Evolutionary conservation across 1,284 basidiomycete species (phyloP).

Genomic region (Salmacisia buchloeana): DNA sequence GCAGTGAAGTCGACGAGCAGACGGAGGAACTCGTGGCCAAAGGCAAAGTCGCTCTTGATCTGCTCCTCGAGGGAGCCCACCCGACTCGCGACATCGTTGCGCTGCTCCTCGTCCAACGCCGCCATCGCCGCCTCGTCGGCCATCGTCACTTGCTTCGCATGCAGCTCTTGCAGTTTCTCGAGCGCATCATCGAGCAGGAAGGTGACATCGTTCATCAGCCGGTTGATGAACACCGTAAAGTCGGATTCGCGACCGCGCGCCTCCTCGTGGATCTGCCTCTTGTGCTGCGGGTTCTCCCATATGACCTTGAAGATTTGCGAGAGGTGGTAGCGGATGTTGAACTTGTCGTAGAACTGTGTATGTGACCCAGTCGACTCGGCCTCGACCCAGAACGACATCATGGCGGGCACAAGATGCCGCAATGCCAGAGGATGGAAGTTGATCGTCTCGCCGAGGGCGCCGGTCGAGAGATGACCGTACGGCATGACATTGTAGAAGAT

Average conservation of each 20-base stretch:
- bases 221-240: conserved; percentile 81
- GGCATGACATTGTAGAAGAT: conserved; percentile 75
- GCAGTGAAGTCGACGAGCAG: conserved; percentile 86
- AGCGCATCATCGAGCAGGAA: conserved; percentile 96
- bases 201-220: conserved; percentile 98
- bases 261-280: conserved; percentile 35
- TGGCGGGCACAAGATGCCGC: conserved; percentile 79
- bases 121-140: conserved; percentile 59
- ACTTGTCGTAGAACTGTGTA: conserved; percentile 98
- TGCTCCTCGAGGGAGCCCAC: conserved; percentile 73
- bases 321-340: conserved; percentile 62
- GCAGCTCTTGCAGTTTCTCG: conserved; percentile 79
- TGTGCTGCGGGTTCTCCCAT: conserved; percentile 46
- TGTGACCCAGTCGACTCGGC: conserved; percentile 95
- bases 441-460: conserved; percentile 73
- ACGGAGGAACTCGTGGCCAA: conserved; percentile 80
- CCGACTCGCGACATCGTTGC: conserved; percentile 75
- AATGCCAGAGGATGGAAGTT: conserved; percentile 80
- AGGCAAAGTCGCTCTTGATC: conserved; percentile 76
- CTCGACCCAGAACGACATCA: conserved; percentile 95
- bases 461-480: conserved; percentile 68
- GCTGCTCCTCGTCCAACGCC: conserved; percentile 31
- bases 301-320: conserved; percentile 44
- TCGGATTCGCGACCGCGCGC: conserved; percentile 25
- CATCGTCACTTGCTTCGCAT: conserved; percentile 79